Percentiles rank a stretch among this genome's conserved stretches.
phyloP scores from a whole-genome alignment of 2,329 filamentous ascomycete species.

The Venturia pyrina region DNA sequence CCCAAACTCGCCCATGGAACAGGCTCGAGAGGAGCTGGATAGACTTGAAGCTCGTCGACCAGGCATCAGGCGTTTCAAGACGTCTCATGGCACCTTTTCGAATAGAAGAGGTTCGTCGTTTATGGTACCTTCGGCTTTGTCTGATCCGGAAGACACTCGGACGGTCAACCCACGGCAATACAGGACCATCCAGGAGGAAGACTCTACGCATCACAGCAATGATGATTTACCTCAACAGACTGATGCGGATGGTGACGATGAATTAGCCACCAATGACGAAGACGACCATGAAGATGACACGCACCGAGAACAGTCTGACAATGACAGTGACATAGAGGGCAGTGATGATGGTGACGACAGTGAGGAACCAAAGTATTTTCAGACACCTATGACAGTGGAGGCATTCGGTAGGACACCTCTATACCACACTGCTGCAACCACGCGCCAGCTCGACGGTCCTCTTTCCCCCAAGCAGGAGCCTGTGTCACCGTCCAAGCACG shows the following conservation, averaged over 20 bases:
- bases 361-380: slow-evolving; percentile 28
- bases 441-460: not conserved
- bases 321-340: slow-evolving; percentile 19
- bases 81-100: slow-evolving; percentile 21
- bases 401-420: slow-evolving; percentile 19
- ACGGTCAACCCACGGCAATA: slow-evolving; percentile 16
- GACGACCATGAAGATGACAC: slow-evolving; percentile 38
- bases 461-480: slow-evolving; percentile 3
- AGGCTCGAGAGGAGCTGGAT: slow-evolving; percentile 49
- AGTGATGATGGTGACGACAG: slow-evolving; percentile 20
- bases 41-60: slow-evolving; percentile 45
- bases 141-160: slow-evolving; percentile 44
- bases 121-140: slow-evolving; percentile 43
- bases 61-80: slow-evolving; percentile 42
- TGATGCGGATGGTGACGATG: slow-evolving; percentile 82
- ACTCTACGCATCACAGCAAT: slow-evolving; percentile 17
- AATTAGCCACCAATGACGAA: slow-evolving; percentile 74
- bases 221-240: slow-evolving; percentile 50
- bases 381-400: slow-evolving; percentile 23
- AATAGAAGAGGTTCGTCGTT: not conserved
- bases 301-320: not conserved
- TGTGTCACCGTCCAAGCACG: not conserved
- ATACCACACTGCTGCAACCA: slow-evolving; percentile 7
- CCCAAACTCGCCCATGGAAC: slow-evolving; percentile 47
- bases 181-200: slow-evolving; percentile 35